Evolutionary conservation across 805 yeast genomes (phyloP).

Genomic region (Saturnispora gosingensis): DNA sequence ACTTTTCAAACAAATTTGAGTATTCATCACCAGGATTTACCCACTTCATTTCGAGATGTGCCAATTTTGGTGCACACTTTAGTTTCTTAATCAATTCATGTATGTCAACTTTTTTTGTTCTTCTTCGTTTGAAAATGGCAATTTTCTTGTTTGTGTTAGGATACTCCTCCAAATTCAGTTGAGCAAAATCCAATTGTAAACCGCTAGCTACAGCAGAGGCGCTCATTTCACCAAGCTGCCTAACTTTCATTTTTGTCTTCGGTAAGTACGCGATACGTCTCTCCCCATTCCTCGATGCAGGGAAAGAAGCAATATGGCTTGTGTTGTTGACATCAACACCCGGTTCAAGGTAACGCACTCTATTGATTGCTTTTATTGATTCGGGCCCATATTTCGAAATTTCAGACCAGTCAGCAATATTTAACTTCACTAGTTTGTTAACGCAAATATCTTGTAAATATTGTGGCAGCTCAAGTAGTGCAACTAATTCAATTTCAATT

Average conservation of each 20-base stretch:
- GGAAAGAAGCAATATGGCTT: not conserved
- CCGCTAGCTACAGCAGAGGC: not conserved
- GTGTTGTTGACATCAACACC: not conserved
- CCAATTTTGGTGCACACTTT: not conserved
- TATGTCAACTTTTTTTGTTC: not conserved
- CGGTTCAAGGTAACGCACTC: not conserved
- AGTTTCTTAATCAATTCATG: not conserved
- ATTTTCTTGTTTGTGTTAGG: not conserved
- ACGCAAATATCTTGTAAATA: not conserved
- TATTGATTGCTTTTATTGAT: not conserved
- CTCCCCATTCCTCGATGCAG: not conserved
- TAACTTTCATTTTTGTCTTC: not conserved
- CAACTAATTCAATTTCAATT: not conserved
- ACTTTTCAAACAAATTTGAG: not conserved
- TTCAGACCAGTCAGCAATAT: not conserved
- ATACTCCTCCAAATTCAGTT: not conserved
- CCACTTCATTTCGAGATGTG: not conserved
- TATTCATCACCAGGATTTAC: not conserved
- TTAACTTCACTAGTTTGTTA: not conserved
- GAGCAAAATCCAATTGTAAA: not conserved
- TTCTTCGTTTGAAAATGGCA: not conserved
- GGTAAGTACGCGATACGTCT: not conserved
- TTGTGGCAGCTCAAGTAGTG: not conserved
- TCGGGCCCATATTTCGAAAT: not conserved
- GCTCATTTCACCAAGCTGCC: not conserved